These are phyloP conservation scores for Candolleomyces aberdarensis DNA, from an alignment of 768 basidiomycete genomes.

Conservation along the genomic window DNA sequence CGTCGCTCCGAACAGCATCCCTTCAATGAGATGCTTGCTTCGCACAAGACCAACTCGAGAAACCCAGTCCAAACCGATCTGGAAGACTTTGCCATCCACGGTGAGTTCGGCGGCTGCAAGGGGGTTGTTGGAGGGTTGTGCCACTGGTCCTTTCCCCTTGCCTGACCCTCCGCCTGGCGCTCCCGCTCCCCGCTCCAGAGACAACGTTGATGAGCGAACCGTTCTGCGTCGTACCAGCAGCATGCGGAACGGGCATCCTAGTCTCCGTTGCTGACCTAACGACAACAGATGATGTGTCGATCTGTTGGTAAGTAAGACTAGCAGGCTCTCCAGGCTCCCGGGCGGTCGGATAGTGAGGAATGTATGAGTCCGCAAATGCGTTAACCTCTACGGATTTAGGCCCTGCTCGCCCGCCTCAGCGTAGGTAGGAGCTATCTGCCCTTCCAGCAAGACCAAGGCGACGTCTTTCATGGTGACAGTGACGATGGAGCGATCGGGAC, in stretches of 20 bases:
- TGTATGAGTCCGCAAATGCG: conserved; percentile 76
- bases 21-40: conserved; percentile 71
- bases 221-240: conserved; percentile 20
- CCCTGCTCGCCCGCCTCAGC: conserved; percentile 47
- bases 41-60: conserved; percentile 78
- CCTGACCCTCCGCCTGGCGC: not conserved
- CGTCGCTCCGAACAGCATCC: conserved; percentile 87
- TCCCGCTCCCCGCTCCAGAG: not conserved
- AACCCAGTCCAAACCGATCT: conserved; percentile 82
- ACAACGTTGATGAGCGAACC: conserved; percentile 13
- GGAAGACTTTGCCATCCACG: conserved; percentile 69
- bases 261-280: no score
- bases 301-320: conserved; percentile 73
- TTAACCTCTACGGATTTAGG: conserved; percentile 32
- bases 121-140: not conserved
- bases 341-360: conserved; percentile 75
- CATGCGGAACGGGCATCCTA: conserved; percentile 71
- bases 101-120: conserved; percentile 48
- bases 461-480: conserved; percentile 77
- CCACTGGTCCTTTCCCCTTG: not conserved
- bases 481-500: conserved; percentile 64
- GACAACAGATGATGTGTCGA: no score
- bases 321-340: conserved; percentile 69
- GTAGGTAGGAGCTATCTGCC: conserved; percentile 66
- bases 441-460: conserved; percentile 77